A percentile compares a stretch with the other conserved stretches of the same genome.
Evolutionary conservation across 441 rosid species (phyloP).

Genomic region (Mallotus japonicus): DNA sequence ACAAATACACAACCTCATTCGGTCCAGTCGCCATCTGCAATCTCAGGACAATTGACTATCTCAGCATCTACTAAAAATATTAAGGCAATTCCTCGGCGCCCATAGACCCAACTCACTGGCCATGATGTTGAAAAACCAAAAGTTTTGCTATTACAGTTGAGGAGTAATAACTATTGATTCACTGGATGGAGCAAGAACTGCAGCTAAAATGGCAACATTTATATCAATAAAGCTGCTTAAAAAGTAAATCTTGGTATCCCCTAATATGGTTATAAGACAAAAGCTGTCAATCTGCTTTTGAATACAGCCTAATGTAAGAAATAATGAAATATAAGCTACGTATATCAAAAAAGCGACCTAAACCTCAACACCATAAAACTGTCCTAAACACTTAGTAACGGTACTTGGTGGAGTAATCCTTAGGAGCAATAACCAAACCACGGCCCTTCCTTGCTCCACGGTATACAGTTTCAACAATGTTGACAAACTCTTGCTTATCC

Average conservation of each 20-base stretch:
- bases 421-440: slow-evolving; percentile 92
- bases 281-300: not conserved
- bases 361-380: not conserved
- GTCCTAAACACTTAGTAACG: slow-evolving; percentile 49
- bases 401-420: slow-evolving; percentile 94
- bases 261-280: not conserved
- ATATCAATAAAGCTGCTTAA: not conserved
- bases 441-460: slow-evolving; percentile 97
- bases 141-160: too few species aligned
- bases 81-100: not conserved
- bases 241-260: not conserved
- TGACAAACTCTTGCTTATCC: slow-evolving; percentile 94
- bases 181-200: too few species aligned
- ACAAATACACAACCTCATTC: not conserved
- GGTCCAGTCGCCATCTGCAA: not conserved
- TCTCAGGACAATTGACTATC: not conserved
- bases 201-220: not conserved
- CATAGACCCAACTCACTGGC: too few species aligned
- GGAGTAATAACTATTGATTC: too few species aligned
- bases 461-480: slow-evolving; percentile 77
- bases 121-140: too few species aligned
- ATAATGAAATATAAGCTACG: too few species aligned
- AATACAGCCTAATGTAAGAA: not conserved
- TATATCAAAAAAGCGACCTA: not conserved
- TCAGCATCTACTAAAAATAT: not conserved